Base-by-base conservation (phyloP, 345 rosid species). In the Brassica rapa region DNA sequence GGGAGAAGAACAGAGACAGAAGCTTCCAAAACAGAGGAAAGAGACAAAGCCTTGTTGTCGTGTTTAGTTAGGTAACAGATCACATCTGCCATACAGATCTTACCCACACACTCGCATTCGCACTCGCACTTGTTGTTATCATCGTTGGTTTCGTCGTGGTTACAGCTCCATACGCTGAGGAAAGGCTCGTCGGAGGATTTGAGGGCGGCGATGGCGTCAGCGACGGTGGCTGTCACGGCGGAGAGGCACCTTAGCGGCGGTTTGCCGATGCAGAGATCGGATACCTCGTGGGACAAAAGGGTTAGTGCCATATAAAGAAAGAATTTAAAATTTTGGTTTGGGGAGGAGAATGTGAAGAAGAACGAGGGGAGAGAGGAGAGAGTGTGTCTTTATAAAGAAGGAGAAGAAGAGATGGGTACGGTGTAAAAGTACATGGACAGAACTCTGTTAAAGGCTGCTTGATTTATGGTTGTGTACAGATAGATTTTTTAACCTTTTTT, bases 231-330 rank as follows among this genome's bases (percentile, higher is more conserved):
- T 70, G 74, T 33, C 5, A 68, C 56, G 61, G 75, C 67, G 23
- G 94, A 71, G 27, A 95, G 91, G 41, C 88, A 85, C 78, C 82
- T 85, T 82, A 95, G 81, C 0, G 97, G 88, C 9, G 98, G 99
- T 84, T 95, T 95, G 74, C 98, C 99, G 29, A 95, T 88, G 76
- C 99, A 95, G 82, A 95, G 93, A 82, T 95, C 97, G 37, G 98
- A 88, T 37, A 79, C 2, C 24, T 66, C 64, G 78, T 79, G 82
- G 4, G 78, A 79, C 59, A 79, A 61, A 19, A 79, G 82, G 65
- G 74, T 16, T 49, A 67, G 14, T 61, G 82, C 82, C 82, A 79
- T 73, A 41, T 16, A 70, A 68, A 43, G 12, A 71, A 15, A 63
- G 75, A 46, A 5, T 8, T 4, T 6, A 19, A 33, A 60, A 6